phyloP scores from a whole-genome alignment of 345 rosid species.

The Eucalyptus sideroxylon region DNA sequence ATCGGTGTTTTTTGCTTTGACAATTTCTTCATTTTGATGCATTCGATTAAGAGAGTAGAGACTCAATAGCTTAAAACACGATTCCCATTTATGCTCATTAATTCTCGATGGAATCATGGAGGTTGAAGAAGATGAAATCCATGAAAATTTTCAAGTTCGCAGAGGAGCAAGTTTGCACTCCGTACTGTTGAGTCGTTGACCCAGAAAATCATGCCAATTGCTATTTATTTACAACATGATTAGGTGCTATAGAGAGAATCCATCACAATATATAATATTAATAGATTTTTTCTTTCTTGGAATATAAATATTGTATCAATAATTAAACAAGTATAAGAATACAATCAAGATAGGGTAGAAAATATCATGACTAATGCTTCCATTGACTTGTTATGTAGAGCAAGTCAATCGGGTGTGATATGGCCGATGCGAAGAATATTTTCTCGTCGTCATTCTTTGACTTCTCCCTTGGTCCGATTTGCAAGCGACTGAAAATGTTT shows the following conservation, averaged over 20 bases:
- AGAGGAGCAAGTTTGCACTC: background rate
- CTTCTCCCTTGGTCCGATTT: background rate
- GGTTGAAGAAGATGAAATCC: background rate
- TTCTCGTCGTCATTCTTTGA: background rate
- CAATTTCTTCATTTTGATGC: no score
- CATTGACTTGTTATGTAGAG: background rate
- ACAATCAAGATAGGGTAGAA: background rate
- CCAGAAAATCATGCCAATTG: background rate
- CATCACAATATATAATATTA: background rate
- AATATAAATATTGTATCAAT: background rate
- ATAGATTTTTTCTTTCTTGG: background rate
- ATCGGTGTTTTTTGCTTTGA: background rate
- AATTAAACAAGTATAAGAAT: background rate
- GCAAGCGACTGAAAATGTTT: no score
- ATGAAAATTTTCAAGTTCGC: no score
- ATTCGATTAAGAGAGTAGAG: background rate
- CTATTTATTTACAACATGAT: background rate
- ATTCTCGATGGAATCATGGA: background rate
- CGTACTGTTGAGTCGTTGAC: background rate
- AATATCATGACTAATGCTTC: background rate
- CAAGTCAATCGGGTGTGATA: background rate
- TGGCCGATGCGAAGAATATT: background rate
- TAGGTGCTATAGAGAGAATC: background rate
- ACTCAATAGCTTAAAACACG: background rate
- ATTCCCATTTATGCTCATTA: background rate